phyloP scores from a whole-genome alignment of 2,329 filamentous ascomycete genomes.

The Alternaria novae-zelandiae region DNA sequence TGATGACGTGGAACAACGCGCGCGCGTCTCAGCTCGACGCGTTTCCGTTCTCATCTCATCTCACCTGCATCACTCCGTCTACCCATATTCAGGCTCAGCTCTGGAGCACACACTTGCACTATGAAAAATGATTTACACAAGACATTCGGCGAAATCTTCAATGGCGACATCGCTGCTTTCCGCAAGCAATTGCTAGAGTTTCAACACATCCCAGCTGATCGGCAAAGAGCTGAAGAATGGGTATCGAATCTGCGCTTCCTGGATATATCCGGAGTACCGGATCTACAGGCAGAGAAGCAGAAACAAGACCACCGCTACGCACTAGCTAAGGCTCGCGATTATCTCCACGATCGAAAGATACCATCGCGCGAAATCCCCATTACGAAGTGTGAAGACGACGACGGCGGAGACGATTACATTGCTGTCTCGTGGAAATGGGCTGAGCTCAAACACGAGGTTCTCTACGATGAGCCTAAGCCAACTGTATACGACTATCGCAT shows the following conservation, averaged over 20 bases:
- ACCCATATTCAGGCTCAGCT: too few relatives aligned
- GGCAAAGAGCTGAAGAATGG: constrained; percentile 18
- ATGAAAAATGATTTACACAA: constrained; percentile 24
- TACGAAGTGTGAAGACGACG: constrained; percentile 3
- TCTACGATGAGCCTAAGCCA: background rate
- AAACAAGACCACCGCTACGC: background rate
- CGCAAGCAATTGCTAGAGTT: constrained; percentile 22
- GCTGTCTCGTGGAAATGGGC: constrained; percentile 28
- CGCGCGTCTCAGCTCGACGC: background rate
- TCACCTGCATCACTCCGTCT: background rate
- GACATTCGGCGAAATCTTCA: constrained; percentile 26
- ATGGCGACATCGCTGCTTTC: constrained; percentile 16
- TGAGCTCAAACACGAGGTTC: too few relatives aligned
- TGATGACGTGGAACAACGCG: constrained; percentile 1
- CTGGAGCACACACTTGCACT: too few relatives aligned
- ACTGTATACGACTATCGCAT: constrained; percentile 15
- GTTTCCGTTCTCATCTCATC: background rate
- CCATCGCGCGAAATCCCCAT: background rate
- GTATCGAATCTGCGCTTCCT: constrained; percentile 16
- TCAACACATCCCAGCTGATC: constrained; percentile 9
- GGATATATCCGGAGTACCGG: constrained; percentile 19
- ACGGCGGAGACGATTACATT: constrained; percentile 11
- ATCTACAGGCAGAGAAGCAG: background rate
- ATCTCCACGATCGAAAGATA: background rate
- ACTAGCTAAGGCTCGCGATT: background rate